phyloP scores from a whole-genome alignment of 345 rosid genomes.

The Rhizophora apiculata region DNA sequence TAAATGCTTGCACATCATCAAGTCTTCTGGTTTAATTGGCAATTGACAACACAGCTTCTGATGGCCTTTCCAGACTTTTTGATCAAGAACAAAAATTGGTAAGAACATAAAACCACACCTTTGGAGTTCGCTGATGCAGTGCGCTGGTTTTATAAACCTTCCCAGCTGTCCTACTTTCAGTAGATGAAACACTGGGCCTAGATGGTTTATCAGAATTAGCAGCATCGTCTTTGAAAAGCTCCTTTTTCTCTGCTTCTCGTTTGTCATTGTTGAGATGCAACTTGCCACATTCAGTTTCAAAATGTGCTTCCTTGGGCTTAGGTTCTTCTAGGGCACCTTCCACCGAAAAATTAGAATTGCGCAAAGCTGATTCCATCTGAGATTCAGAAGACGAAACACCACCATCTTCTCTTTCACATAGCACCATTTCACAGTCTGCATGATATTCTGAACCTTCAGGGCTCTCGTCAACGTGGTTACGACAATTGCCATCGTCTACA shows the following conservation, averaged over 20 bases:
- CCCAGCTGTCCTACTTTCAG: conserved; percentile 4
- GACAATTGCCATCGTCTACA: conserved; percentile 24
- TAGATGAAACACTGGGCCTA: conserved; percentile 13
- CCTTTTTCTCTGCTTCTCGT: conserved; percentile 18
- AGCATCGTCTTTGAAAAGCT: conserved; percentile 14
- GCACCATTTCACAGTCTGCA: conserved; percentile 22
- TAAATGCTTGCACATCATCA: background rate
- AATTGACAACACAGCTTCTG: background rate
- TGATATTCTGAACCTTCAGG: conserved; percentile 39
- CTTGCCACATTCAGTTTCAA: conserved; percentile 15
- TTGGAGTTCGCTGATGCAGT: conserved; percentile 16
- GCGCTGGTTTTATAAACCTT: conserved; percentile 17
- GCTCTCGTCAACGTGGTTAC: conserved; percentile 44
- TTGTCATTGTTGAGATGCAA: conserved; percentile 14
- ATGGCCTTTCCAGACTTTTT: background rate
- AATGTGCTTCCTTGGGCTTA: conserved; percentile 23
- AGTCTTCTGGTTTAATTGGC: background rate
- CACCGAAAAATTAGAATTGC: conserved; percentile 19
- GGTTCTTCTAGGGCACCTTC: conserved; percentile 21
- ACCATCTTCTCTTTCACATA: conserved; percentile 31
- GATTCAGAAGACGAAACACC: conserved; percentile 25
- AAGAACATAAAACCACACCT: conserved; percentile 30
- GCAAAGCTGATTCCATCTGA: conserved; percentile 26
- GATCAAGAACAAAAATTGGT: background rate
- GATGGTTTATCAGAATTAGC: conserved; percentile 18